Base-by-base conservation (phyloP, 1,284 basidiomycete species). In the Grifola frondosa region DNA sequence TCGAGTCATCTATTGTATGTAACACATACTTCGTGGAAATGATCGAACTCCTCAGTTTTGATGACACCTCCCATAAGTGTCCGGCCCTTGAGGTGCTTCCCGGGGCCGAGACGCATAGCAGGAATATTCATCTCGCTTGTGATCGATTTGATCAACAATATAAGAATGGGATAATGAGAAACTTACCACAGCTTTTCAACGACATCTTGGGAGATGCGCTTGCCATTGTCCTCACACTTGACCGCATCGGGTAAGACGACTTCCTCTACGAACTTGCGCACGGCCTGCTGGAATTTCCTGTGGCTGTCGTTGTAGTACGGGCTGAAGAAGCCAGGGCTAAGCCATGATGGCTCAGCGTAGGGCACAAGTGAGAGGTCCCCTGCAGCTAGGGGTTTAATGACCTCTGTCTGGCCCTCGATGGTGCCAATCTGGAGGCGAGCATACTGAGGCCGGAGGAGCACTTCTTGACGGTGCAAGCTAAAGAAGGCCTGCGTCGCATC, bases 401-500 rank as follows among this genome's bases (percentile, higher is more conserved):
- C 66, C 57, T 81, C 71, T 48, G 78, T 70, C 60, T 89, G 77
- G n/a, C 84, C 89, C 22, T 71, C 63, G 40, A 97, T 74, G 33
- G 71, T 80, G 21, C 91, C 92, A 44, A 95, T 87, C 56, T 85
- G 82, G n/a, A 93, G 75, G 11, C 89, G 80, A 7, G 78, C 73
- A 57, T 93, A 94, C 62, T 91, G 87, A 0, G 90, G 87, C 45
- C 84, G 84, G 24, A 80, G 70, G 11, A 97, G 78, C 17, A 97
- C 84, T 59, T 97, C 92, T 35, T 88, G 81, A 19, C 92, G 77
- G 63, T 97, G 94, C 39, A 97, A 77, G n/a, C 89, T 85, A 53
- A 89, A 97, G 77, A 97, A 97, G 1, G 78, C 78, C 24, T 91
- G 74, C 2, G 94, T 96, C 0, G 91, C 90, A 56, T 97, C 94